Conservation (phyloP, 2,329 filamentous ascomycete species). For the Monosporascus ibericus region DNA sequence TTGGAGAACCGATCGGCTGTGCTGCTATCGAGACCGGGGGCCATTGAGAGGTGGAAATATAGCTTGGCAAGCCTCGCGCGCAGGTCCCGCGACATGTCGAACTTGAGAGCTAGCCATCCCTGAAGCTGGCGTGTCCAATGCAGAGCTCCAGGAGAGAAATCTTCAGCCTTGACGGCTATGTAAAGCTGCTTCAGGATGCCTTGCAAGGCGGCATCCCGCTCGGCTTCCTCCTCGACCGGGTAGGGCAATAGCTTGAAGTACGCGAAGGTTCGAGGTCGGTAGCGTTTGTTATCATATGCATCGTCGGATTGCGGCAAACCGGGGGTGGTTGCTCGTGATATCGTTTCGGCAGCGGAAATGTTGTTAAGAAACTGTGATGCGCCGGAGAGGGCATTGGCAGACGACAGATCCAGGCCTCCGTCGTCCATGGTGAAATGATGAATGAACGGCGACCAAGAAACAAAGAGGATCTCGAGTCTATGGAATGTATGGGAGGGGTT, state of each 20-base stretch:
- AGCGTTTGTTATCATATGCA: slow-evolving; percentile 51
- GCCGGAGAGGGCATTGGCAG: slow-evolving; percentile 28
- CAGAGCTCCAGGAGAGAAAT: slow-evolving; percentile 87
- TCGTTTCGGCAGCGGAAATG: slow-evolving; percentile 53
- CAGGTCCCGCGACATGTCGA: slow-evolving; percentile 83
- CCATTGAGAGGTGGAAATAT: slow-evolving; percentile 89
- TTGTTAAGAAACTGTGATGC: slow-evolving; percentile 32
- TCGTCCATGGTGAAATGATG: slow-evolving; percentile 11
- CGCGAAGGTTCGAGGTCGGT: slow-evolving; percentile 84
- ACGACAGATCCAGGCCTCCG: slow-evolving; percentile 27
- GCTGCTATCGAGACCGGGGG: slow-evolving; percentile 77
- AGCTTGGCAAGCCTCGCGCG: slow-evolving; percentile 79
- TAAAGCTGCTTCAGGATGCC: slow-evolving; percentile 93
- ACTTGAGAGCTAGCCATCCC: slow-evolving; percentile 94
- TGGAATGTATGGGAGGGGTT: not conserved
- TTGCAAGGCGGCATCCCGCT: slow-evolving; percentile 71
- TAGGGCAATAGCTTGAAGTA: slow-evolving; percentile 92
- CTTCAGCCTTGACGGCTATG: slow-evolving; percentile 82
- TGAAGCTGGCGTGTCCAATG: slow-evolving; percentile 97
- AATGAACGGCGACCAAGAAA: not conserved
- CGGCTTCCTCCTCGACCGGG: slow-evolving; percentile 69
- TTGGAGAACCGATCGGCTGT: slow-evolving; percentile 87
- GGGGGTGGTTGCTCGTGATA: slow-evolving; percentile 82
- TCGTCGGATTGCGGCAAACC: slow-evolving; percentile 49
- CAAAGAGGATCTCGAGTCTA: not conserved